phyloP scores from a whole-genome alignment of 2,329 filamentous ascomycete species.

The Paraphaeosphaeria minitans region DNA sequence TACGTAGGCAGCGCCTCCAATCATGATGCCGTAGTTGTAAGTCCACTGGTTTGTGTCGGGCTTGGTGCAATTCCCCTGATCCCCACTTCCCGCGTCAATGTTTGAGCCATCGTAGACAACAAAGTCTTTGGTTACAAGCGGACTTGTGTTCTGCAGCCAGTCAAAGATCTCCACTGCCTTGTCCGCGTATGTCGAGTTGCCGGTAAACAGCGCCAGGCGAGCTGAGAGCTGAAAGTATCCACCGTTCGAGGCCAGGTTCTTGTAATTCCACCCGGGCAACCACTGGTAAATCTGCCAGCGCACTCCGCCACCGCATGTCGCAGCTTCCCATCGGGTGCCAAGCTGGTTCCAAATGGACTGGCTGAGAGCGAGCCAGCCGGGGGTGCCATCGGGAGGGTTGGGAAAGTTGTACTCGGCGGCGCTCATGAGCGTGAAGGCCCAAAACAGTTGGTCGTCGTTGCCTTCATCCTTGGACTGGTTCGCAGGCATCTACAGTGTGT shows the following conservation, averaged over 20 bases:
- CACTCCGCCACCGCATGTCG: constrained; percentile 33
- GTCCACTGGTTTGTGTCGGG: constrained; percentile 34
- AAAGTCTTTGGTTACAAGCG: constrained; percentile 24
- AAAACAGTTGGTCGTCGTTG: constrained; percentile 63
- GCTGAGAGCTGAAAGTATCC: constrained; percentile 41
- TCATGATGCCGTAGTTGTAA: constrained; percentile 39
- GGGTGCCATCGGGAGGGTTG: constrained; percentile 41
- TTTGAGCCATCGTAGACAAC: constrained; percentile 31
- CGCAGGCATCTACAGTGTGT: constrained; percentile 25
- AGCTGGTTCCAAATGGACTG: constrained; percentile 42
- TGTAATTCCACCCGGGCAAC: constrained; percentile 36
- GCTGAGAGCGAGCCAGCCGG: constrained; percentile 50
- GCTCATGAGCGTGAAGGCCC: constrained; percentile 60
- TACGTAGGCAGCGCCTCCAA: constrained; percentile 33
- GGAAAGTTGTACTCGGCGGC: constrained; percentile 58
- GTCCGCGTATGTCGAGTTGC: constrained; percentile 39
- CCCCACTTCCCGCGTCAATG: neutral
- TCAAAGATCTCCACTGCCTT: constrained; percentile 35
- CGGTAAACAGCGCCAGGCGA: constrained; percentile 36
- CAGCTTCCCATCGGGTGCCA: constrained; percentile 29
- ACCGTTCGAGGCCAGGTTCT: constrained; percentile 41
- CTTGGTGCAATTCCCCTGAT: constrained; percentile 23
- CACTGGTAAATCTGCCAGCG: constrained; percentile 40
- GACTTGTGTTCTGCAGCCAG: constrained; percentile 27
- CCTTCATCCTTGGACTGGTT: constrained; percentile 45